Percentiles rank a stretch among this genome's conserved stretches.
Evolutionary conservation across 495 filamentous ascomycete genomes (phyloP).

Genomic region (Staphylotrichum longicolle): DNA sequence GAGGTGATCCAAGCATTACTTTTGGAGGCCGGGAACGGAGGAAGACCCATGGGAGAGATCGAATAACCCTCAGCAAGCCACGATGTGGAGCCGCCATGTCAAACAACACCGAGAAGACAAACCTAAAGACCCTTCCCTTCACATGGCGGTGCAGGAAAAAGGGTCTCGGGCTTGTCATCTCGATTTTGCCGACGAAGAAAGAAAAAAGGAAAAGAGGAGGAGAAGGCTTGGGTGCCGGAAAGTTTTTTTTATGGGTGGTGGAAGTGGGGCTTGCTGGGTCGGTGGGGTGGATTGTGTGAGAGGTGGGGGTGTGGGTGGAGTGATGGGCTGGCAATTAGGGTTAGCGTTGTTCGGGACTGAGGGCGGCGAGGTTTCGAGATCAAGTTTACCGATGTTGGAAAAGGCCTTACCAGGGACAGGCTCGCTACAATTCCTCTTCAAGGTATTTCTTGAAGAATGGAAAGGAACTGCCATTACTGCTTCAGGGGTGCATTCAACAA

Average conservation of each 20-base stretch:
- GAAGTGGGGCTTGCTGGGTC: neutral
- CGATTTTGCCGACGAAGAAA: slow-evolving; percentile 13
- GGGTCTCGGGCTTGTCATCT: neutral
- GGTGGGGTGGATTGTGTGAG: neutral
- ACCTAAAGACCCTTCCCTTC: slow-evolving; percentile 20
- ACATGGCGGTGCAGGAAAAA: slow-evolving; percentile 37
- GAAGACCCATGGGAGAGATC: slow-evolving; percentile 33
- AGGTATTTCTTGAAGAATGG: no score
- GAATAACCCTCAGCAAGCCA: slow-evolving; percentile 41
- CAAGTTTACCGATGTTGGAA: no score
- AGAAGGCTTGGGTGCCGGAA: neutral
- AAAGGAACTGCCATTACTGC: no score
- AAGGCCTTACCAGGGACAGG: no score
- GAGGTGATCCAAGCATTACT: slow-evolving; percentile 31
- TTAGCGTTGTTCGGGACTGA: no score
- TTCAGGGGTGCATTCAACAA: no score
- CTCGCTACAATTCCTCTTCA: no score
- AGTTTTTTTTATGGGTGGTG: slow-evolving; percentile 7
- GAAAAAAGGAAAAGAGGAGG: slow-evolving; percentile 16
- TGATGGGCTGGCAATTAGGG: no score
- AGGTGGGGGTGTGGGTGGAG: neutral
- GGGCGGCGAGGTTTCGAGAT: no score
- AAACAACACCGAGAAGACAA: neutral
- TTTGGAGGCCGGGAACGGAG: slow-evolving; percentile 43
- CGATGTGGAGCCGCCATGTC: slow-evolving; percentile 33